A percentile compares a stretch with the other conserved stretches of the same genome.
Evolutionary conservation across 192 early-diverging fungal species (phyloP).

Genomic region (Blastocladiella britannica): DNA sequence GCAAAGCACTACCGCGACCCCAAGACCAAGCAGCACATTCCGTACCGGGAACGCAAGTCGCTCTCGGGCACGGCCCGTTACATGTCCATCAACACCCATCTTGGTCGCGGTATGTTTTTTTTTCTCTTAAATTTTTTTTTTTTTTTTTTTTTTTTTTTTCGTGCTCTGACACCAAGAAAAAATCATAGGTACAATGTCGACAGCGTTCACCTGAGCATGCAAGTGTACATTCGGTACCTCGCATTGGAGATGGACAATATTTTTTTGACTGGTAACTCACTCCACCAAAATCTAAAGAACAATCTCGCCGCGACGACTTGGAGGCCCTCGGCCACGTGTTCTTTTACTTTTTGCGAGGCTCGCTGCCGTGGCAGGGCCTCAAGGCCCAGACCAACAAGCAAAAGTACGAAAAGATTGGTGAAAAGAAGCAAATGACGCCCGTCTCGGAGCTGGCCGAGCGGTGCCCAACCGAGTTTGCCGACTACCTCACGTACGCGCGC

Average conservation of each 20-base stretch:
- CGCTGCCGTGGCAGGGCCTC: slow-evolving; percentile 90
- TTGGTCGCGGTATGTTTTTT: slow-evolving; percentile 51
- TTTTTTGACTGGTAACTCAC: neutral
- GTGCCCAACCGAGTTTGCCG: slow-evolving; percentile 81
- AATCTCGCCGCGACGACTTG: slow-evolving; percentile 91
- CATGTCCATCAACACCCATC: slow-evolving; percentile 96
- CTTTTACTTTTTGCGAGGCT: slow-evolving; percentile 90
- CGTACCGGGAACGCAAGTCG: slow-evolving; percentile 86
- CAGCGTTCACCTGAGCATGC: neutral
- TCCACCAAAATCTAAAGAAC: slow-evolving; percentile 35
- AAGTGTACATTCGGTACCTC: neutral
- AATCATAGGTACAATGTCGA: neutral
- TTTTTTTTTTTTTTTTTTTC: slow-evolving; percentile 2
- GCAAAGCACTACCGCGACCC: slow-evolving; percentile 95
- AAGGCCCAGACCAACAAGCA: slow-evolving; percentile 97
- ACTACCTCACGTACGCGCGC: slow-evolving; percentile 73
- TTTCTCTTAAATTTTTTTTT: neutral
- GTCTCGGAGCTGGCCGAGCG: slow-evolving; percentile 79
- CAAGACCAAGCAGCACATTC: slow-evolving; percentile 89
- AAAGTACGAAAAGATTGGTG: slow-evolving; percentile 98
- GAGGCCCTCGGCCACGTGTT: slow-evolving; percentile 96
- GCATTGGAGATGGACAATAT: neutral
- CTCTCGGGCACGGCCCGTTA: slow-evolving; percentile 91
- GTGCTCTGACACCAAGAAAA: neutral
- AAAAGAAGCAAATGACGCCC: slow-evolving; percentile 81